These are phyloP conservation scores for Colletotrichum cereale DNA, from an alignment of 2,329 filamentous ascomycete species.

Conservation along the genomic window DNA sequence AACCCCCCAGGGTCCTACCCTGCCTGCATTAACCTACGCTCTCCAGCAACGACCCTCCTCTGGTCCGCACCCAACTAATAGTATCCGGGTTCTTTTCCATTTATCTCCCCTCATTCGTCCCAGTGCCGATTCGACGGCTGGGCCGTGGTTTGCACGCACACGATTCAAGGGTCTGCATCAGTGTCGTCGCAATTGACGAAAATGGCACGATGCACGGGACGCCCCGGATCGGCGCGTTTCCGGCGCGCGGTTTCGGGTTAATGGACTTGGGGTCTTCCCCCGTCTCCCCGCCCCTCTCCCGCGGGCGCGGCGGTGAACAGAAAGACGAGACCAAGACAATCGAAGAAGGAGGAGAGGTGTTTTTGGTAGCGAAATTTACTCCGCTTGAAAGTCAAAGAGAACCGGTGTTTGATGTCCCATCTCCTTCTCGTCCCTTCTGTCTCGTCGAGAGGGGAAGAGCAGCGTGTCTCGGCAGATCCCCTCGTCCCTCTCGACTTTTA, in stretches of 20 bases:
- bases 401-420: not conserved
- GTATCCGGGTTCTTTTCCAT: too few species aligned
- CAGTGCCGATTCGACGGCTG: not conserved
- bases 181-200: conserved; percentile 24
- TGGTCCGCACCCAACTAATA: not conserved
- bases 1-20: not conserved
- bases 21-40: not conserved
- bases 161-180: conserved; percentile 28
- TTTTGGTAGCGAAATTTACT: not conserved
- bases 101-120: not conserved
- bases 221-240: conserved; percentile 32
- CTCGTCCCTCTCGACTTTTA: not conserved
- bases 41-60: not conserved
- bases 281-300: not conserved
- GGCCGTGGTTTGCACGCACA: not conserved
- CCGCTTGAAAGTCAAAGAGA: not conserved
- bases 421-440: not conserved
- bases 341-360: not conserved
- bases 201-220: conserved; percentile 27
- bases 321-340: not conserved
- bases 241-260: conserved; percentile 25
- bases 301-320: not conserved
- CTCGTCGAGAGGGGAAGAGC: not conserved
- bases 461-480: not conserved
- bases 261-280: conserved; percentile 13